phyloP scores from a whole-genome alignment of 225 moss, liverwort and hornwort species.

The Polytrichum commune region DNA sequence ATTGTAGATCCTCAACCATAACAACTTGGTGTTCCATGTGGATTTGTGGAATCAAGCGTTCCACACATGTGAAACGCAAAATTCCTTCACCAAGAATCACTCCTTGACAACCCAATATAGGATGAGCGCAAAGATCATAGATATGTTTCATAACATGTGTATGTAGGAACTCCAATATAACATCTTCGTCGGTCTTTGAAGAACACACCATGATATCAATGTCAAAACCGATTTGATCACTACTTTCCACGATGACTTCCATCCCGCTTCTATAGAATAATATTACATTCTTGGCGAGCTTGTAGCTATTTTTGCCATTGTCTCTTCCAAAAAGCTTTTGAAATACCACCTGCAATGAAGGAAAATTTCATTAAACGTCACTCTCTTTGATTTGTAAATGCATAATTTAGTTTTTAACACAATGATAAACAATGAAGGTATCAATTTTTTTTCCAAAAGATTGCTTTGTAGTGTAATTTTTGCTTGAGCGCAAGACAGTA shows the following conservation, averaged over 20 bases:
- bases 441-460: too few species aligned
- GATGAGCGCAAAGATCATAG: not conserved
- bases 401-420: too few species aligned
- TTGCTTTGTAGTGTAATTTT: too few species aligned
- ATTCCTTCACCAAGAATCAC: not conserved
- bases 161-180: not conserved
- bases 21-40: not conserved
- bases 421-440: too few species aligned
- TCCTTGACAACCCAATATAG: not conserved
- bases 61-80: not conserved
- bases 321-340: not conserved
- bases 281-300: not conserved
- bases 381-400: too few species aligned
- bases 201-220: not conserved
- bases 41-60: not conserved
- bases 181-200: not conserved
- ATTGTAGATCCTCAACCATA: not conserved
- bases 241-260: not conserved
- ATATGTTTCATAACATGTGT: not conserved
- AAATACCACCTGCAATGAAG: not conserved
- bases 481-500: too few species aligned
- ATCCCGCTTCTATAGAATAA: not conserved
- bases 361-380: too few species aligned
- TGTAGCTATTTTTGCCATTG: not conserved
- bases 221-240: not conserved